phyloP scores from a whole-genome alignment of 306 rosid genomes.

The Corylus heterophylla region DNA sequence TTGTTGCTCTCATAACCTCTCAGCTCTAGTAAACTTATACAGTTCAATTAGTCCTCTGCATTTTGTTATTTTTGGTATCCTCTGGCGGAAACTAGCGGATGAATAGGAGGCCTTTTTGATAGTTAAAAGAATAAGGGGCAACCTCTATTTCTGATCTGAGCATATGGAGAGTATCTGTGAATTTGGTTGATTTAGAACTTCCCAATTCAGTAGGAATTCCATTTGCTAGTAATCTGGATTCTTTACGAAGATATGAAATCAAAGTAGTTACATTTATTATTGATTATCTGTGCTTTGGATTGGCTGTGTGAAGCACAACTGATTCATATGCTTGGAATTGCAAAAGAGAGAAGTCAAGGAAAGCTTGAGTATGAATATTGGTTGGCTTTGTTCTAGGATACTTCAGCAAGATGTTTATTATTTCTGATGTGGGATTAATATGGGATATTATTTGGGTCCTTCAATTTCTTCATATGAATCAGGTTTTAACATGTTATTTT shows the following conservation, averaged over 20 bases:
- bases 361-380: not conserved
- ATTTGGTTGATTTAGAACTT: constrained; percentile 31
- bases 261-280: constrained; percentile 34
- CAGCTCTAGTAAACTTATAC: constrained; percentile 29
- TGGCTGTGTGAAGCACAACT: too few species aligned
- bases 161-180: constrained; percentile 30
- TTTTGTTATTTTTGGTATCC: constrained; percentile 15
- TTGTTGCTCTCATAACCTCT: constrained; percentile 30
- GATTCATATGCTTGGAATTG: not conserved
- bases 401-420: not conserved
- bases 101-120: constrained; percentile 34
- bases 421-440: not conserved
- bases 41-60: constrained; percentile 40
- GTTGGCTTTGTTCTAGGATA: not conserved
- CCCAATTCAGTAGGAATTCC: constrained; percentile 25
- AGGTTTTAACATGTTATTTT: not conserved
- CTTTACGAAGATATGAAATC: constrained; percentile 34
- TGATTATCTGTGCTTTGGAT: not conserved
- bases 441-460: not conserved
- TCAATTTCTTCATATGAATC: not conserved
- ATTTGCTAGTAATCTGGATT: constrained; percentile 30
- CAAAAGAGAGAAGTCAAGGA: not conserved
- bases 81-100: constrained; percentile 26
- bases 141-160: constrained; percentile 45
- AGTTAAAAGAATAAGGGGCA: constrained; percentile 21